Percentiles rank a stretch among this genome's conserved stretches.
These are phyloP conservation scores for Solanum tarijense DNA, from an alignment of 257 asterid genomes.

Conservation along the genomic window DNA sequence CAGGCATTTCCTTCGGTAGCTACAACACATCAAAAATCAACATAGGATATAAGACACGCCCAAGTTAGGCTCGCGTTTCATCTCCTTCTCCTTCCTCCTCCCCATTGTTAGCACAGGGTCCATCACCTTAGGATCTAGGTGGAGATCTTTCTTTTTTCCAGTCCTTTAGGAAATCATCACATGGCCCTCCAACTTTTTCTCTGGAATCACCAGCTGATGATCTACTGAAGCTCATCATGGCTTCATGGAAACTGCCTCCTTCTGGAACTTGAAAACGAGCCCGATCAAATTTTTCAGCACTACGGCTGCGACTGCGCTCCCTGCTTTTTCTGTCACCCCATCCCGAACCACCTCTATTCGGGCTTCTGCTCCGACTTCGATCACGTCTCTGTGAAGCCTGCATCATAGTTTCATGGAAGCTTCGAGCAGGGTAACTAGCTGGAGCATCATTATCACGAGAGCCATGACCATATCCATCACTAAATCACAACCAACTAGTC, in stretches of 20 bases:
- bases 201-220: slow-evolving; percentile 1
- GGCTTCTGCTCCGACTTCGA: slow-evolving; percentile 53
- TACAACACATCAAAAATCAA: neutral
- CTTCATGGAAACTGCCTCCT: slow-evolving; percentile 42
- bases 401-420: slow-evolving; percentile 36
- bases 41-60: neutral
- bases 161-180: neutral
- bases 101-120: neutral
- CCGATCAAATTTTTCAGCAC: slow-evolving; percentile 41
- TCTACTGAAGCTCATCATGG: slow-evolving; percentile 30
- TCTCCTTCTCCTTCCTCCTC: slow-evolving; percentile 21
- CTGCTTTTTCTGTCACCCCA: slow-evolving; percentile 31
- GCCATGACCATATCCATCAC: slow-evolving; percentile 34
- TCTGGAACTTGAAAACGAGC: slow-evolving; percentile 12
- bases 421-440: slow-evolving; percentile 31
- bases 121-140: neutral
- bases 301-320: slow-evolving; percentile 50
- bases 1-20: neutral
- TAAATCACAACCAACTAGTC: neutral
- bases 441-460: slow-evolving; percentile 19
- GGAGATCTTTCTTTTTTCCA: slow-evolving; percentile 17
- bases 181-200: slow-evolving; percentile 2
- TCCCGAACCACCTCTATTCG: slow-evolving; percentile 27
- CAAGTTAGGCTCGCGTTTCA: slow-evolving; percentile 6
- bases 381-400: slow-evolving; percentile 21